Conservation (phyloP, 768 basidiomycete genomes). For the Russula sp. region DNA sequence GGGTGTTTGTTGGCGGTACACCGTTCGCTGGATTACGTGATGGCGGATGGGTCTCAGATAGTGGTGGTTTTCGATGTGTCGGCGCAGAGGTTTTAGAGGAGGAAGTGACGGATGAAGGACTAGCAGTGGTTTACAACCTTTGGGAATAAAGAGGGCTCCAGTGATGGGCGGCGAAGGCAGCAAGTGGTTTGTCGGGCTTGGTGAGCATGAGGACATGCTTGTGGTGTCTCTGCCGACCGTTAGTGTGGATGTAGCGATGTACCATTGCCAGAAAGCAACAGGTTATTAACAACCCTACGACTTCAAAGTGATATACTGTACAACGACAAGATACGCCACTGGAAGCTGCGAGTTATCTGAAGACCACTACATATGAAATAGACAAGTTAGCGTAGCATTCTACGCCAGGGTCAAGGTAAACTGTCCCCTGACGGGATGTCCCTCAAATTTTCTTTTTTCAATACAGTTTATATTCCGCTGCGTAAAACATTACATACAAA, state of each 20-base stretch:
- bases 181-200: constrained; percentile 17
- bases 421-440: too few species aligned
- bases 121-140: constrained; percentile 22
- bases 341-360: too few species aligned
- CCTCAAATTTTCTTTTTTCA: too few species aligned
- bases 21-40: background rate
- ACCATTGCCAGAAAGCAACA: too few species aligned
- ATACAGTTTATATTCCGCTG: too few species aligned
- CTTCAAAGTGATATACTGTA: too few species aligned
- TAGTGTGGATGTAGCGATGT: background rate
- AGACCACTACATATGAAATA: too few species aligned
- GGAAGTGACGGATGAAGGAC: constrained; percentile 27
- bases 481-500: too few species aligned
- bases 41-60: background rate
- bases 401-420: too few species aligned
- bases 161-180: constrained; percentile 14
- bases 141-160: constrained; percentile 22
- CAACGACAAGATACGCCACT: too few species aligned
- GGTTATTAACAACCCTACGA: too few species aligned
- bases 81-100: background rate
- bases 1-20: constrained; percentile 39
- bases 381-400: too few species aligned
- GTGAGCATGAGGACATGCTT: constrained; percentile 21
- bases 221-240: background rate
- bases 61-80: constrained; percentile 10